Conservation (phyloP, 495 filamentous ascomycete species). For the Penicillium taxi region DNA sequence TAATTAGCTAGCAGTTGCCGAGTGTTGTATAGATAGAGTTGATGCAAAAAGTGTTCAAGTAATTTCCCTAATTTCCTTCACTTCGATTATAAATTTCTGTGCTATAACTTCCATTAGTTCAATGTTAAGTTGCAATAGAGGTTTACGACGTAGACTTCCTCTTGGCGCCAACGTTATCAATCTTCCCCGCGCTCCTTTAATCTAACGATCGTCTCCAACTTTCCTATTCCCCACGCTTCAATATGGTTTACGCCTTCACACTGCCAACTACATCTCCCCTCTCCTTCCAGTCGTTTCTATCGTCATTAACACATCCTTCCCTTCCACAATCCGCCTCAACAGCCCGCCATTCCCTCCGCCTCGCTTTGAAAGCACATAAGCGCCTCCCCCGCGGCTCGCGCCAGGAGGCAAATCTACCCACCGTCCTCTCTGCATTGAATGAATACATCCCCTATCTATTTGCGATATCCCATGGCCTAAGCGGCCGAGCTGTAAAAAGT, state of each 20-base stretch:
- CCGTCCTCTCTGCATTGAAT: constrained; percentile 57
- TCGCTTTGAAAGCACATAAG: constrained; percentile 74
- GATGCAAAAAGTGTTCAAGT: too few relatives aligned
- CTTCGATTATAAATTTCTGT: too few relatives aligned
- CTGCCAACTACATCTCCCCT: constrained; percentile 80
- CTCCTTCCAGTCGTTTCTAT: constrained; percentile 65
- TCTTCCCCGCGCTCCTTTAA: too few relatives aligned
- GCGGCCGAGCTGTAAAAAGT: constrained; percentile 24
- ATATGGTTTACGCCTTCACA: constrained; percentile 78
- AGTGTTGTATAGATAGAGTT: too few relatives aligned
- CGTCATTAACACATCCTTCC: constrained; percentile 69
- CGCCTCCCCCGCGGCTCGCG: constrained; percentile 53
- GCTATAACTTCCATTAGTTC: too few relatives aligned
- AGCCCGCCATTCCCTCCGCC: constrained; percentile 66
- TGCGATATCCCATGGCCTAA: constrained; percentile 62
- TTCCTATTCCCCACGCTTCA: constrained; percentile 14
- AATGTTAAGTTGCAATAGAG: too few relatives aligned
- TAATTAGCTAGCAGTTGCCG: too few relatives aligned
- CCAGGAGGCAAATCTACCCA: constrained; percentile 58
- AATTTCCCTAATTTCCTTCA: too few relatives aligned
- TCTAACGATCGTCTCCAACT: constrained; percentile 19
- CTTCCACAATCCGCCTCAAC: constrained; percentile 70
- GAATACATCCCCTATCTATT: constrained; percentile 75
- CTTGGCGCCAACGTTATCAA: too few relatives aligned
- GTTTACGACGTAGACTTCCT: too few relatives aligned